A percentile compares a stretch with the other conserved stretches of the same genome.
phyloP scores from a whole-genome alignment of 116 monocot genomes.

The Phalaenopsis hybrid region DNA sequence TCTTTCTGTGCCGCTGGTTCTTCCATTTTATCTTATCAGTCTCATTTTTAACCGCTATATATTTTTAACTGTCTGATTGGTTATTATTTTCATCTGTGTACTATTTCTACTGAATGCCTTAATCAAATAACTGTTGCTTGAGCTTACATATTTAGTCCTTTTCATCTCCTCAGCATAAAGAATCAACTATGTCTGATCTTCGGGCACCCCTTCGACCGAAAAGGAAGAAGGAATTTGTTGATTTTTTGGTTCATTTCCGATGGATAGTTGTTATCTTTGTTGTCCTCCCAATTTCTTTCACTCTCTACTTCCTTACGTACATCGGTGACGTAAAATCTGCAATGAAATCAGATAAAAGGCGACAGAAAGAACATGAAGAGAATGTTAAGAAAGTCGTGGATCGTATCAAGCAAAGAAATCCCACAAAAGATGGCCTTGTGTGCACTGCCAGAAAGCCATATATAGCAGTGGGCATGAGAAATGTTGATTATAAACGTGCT shows the following conservation, averaged over 20 bases:
- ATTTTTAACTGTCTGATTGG: background rate
- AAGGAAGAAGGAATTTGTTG: constrained; percentile 57
- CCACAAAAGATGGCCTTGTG: constrained; percentile 58
- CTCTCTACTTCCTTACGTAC: constrained; percentile 45
- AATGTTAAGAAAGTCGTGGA: constrained; percentile 55
- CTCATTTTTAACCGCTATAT: background rate
- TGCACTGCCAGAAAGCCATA: constrained; percentile 74
- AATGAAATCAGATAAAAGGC: constrained; percentile 42
- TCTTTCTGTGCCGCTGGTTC: background rate
- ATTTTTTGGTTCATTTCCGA: constrained; percentile 59
- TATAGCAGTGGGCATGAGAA: constrained; percentile 69
- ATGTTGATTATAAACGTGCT: constrained; percentile 71
- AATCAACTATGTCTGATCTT: constrained; percentile 25
- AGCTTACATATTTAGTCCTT: background rate
- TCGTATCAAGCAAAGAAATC: constrained; percentile 54
- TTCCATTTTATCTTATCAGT: background rate
- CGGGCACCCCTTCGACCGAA: constrained; percentile 39
- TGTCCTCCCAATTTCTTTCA: constrained; percentile 59
- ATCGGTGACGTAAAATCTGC: constrained; percentile 53
- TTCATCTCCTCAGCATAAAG: background rate
- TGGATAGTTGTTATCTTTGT: constrained; percentile 69
- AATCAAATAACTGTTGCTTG: background rate
- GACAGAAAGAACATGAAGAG: constrained; percentile 55
- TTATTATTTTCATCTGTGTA: background rate
- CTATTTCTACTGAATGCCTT: background rate